A percentile compares a stretch with the other conserved stretches of the same genome.
phyloP scores from a whole-genome alignment of 306 rosid species.

The Casuarina glauca region DNA sequence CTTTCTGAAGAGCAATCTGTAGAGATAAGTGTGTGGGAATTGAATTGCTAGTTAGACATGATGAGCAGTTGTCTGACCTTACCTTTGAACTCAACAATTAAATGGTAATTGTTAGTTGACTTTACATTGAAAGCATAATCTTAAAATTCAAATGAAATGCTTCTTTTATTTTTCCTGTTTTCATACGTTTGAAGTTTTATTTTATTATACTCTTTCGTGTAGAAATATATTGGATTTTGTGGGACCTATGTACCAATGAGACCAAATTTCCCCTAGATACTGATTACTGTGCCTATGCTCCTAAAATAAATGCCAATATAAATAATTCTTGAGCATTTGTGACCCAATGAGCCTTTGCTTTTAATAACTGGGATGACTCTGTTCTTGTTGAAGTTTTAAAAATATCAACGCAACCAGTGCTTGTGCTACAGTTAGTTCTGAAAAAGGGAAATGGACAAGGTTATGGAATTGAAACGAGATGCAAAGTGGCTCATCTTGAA shows the following conservation, averaged over 20 bases:
- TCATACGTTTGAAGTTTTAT: neutral
- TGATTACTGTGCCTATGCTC: neutral
- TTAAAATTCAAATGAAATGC: neutral
- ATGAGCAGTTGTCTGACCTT: neutral
- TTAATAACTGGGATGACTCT: neutral
- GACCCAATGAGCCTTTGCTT: neutral
- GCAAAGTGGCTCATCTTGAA: neutral
- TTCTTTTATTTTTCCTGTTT: neutral
- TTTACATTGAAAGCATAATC: neutral
- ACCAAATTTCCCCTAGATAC: neutral
- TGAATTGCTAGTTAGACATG: neutral
- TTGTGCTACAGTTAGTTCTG: neutral
- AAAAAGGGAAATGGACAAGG: neutral
- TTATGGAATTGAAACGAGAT: neutral
- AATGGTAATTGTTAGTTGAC: neutral
- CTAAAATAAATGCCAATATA: neutral
- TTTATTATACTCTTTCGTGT: neutral
- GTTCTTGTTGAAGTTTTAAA: neutral
- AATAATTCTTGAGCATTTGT: neutral
- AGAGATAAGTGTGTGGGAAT: neutral
- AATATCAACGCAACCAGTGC: neutral
- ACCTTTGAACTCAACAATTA: neutral
- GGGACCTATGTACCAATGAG: neutral
- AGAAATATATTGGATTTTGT: neutral
- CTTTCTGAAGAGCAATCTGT: constrained; percentile 18